phyloP scores from a whole-genome alignment of 106 monocot genomes.

The Dioscorea alata region DNA sequence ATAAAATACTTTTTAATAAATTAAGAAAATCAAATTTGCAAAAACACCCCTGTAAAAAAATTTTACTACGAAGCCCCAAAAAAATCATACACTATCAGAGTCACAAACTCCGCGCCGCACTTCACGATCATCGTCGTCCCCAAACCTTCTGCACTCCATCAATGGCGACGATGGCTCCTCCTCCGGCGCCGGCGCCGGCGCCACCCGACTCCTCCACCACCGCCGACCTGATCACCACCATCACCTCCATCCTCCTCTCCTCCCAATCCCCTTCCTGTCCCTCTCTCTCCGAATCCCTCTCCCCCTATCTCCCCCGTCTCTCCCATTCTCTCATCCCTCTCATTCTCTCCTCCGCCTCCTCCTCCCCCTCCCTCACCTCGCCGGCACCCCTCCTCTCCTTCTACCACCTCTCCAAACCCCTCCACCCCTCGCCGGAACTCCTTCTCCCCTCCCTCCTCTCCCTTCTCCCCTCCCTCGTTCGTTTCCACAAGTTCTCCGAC shows the following conservation, averaged over 20 bases:
- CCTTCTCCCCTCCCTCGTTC: slow-evolving; percentile 25
- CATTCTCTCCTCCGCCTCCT: slow-evolving; percentile 10
- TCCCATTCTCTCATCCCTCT: slow-evolving; percentile 8
- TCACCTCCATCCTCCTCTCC: slow-evolving; percentile 26
- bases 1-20: no score
- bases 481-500: slow-evolving; percentile 8
- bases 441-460: slow-evolving; percentile 26
- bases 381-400: slow-evolving; percentile 15
- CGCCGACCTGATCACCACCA: slow-evolving; percentile 2
- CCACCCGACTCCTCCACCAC: neutral
- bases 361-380: slow-evolving; percentile 14
- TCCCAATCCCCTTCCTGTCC: slow-evolving; percentile 18
- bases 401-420: slow-evolving; percentile 5
- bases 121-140: neutral
- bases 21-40: no score
- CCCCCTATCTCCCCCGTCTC: slow-evolving; percentile 24
- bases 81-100: no score
- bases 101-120: neutral
- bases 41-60: no score
- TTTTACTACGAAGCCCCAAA: no score
- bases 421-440: neutral
- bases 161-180: neutral
- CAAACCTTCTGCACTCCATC: neutral
- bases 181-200: slow-evolving; percentile 7
- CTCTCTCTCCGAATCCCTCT: slow-evolving; percentile 13